Evolutionary conservation across 1,139 yeast species (phyloP).

Genomic region (Geotrichum phurueaensis): DNA sequence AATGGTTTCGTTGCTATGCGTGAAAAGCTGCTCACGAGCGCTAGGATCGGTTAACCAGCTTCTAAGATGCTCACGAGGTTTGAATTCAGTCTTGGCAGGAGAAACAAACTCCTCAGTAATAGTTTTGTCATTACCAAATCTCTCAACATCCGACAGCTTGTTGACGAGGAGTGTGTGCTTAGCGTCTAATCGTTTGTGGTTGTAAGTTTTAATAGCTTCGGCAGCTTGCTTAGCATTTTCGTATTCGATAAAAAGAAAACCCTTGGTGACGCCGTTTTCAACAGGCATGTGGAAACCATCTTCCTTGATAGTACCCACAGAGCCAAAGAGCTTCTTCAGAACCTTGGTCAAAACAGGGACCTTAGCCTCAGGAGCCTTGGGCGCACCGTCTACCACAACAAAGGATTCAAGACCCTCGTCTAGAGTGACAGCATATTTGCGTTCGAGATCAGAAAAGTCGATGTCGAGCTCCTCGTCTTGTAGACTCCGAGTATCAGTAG

Average conservation of each 20-base stretch:
- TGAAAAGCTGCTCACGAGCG: slow-evolving; percentile 85
- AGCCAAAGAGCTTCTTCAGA: slow-evolving; percentile 67
- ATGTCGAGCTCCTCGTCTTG: slow-evolving; percentile 33
- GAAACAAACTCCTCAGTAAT: slow-evolving; percentile 59
- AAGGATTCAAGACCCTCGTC: slow-evolving; percentile 68
- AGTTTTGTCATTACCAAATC: slow-evolving; percentile 64
- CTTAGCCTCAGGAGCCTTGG: slow-evolving; percentile 87
- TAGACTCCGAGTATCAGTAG: slow-evolving; percentile 14
- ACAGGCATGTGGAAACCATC: slow-evolving; percentile 75
- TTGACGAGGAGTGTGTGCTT: slow-evolving; percentile 86
- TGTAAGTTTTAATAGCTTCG: slow-evolving; percentile 70
- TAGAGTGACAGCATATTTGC: slow-evolving; percentile 56
- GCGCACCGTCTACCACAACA: slow-evolving; percentile 91
- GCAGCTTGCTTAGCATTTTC: slow-evolving; percentile 62
- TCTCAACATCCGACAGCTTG: slow-evolving; percentile 77
- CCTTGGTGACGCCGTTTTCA: slow-evolving; percentile 68
- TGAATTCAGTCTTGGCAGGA: slow-evolving; percentile 65
- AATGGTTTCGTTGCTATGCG: slow-evolving; percentile 75
- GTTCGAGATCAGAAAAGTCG: slow-evolving; percentile 86
- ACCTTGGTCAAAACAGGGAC: slow-evolving; percentile 81
- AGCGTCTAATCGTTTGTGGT: slow-evolving; percentile 88
- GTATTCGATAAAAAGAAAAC: slow-evolving; percentile 83
- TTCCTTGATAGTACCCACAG: slow-evolving; percentile 65
- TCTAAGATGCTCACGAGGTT: slow-evolving; percentile 72
- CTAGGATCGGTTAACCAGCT: slow-evolving; percentile 87